phyloP scores from a whole-genome alignment of 345 rosid genomes.

The Populus simonii region DNA sequence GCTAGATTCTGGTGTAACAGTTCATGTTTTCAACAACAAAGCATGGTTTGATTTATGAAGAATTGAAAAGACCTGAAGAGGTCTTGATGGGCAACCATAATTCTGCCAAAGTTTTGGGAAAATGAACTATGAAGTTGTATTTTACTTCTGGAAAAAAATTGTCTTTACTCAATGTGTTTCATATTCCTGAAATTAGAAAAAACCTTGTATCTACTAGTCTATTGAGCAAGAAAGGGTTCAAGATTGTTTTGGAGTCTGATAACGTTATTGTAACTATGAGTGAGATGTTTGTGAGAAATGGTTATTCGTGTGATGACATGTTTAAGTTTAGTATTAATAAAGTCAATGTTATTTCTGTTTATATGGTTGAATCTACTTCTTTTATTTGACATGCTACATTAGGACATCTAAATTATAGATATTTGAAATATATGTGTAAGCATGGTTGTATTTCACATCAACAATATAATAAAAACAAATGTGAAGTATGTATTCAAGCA shows the following conservation, averaged over 20 bases:
- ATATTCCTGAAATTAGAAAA: slow-evolving; percentile 1
- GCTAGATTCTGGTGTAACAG: no score
- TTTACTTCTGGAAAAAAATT: neutral
- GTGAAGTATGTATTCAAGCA: no score
- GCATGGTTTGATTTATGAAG: neutral
- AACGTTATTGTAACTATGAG: neutral
- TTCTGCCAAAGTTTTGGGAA: neutral
- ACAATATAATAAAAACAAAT: neutral
- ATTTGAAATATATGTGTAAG: no score
- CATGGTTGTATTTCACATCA: no score
- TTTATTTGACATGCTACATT: no score
- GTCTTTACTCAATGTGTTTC: neutral
- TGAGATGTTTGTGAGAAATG: no score
- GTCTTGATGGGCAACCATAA: neutral
- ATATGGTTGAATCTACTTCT: no score
- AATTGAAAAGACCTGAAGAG: neutral
- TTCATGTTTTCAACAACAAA: no score
- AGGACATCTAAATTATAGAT: no score
- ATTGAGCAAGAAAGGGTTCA: neutral
- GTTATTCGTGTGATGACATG: no score
- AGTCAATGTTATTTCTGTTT: no score
- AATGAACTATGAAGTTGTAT: neutral
- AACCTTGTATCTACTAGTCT: neutral
- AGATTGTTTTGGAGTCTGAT: neutral
- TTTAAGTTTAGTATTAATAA: no score